Conservation (phyloP, 148 eudicot species). For the Rhododendron ovatum region DNA sequence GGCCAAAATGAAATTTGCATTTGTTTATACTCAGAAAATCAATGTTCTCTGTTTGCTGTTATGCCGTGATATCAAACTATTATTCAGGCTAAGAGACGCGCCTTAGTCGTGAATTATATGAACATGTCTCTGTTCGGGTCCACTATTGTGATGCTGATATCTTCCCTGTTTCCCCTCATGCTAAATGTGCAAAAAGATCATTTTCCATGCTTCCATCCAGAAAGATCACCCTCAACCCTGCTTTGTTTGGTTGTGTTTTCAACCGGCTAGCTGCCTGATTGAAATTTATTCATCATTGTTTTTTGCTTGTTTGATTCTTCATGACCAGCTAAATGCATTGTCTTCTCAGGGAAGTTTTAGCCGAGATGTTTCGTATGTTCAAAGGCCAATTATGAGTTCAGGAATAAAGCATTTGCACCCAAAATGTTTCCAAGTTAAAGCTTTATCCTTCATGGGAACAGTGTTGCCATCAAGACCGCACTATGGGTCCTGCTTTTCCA, state of each 20-base stretch:
- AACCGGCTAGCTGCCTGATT: not conserved
- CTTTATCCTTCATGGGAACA: constrained; percentile 3
- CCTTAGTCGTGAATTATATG: not conserved
- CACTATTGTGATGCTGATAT: not conserved
- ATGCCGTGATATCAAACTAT: not conserved
- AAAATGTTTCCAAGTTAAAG: not conserved
- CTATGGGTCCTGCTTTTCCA: constrained; percentile 1
- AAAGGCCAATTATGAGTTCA: constrained; percentile 8
- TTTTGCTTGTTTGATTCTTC: not conserved
- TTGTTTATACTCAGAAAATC: not conserved
- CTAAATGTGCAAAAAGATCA: not conserved
- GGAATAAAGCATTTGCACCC: constrained; percentile 2
- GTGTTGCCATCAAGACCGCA: constrained; percentile 10
- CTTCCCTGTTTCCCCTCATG: not conserved
- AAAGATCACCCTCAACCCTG: not conserved
- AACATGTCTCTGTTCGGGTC: not conserved
- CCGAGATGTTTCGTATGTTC: constrained; percentile 7
- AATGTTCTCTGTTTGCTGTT: not conserved
- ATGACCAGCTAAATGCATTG: not conserved
- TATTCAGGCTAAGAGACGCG: not conserved
- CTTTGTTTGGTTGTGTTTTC: not conserved
- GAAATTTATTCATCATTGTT: not conserved
- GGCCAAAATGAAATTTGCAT: constrained; percentile 1
- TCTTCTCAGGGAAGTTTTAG: constrained; percentile 10
- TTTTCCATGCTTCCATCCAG: not conserved